Evolutionary conservation across 306 rosid genomes (phyloP).

Genomic region (Glycine soja): DNA sequence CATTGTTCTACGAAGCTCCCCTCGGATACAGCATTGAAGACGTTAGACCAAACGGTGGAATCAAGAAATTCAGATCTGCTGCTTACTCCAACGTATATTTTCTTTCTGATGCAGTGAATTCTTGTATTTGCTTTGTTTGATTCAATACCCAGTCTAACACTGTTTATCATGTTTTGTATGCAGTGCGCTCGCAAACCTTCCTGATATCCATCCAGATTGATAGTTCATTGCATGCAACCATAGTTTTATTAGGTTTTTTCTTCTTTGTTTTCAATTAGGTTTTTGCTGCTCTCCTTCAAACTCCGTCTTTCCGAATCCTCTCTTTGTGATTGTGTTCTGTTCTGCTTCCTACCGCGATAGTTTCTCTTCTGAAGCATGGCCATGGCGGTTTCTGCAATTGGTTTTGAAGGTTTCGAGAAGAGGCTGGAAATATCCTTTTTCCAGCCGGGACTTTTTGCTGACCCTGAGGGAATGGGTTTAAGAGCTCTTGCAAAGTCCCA

Average conservation of each 20-base stretch:
- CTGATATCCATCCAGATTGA: slow-evolving; percentile 50
- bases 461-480: slow-evolving; percentile 71
- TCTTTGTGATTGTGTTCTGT: slow-evolving; percentile 50
- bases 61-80: slow-evolving; percentile 90
- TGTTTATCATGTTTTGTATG: slow-evolving; percentile 31
- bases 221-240: slow-evolving; percentile 34
- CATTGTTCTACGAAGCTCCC: slow-evolving; percentile 82
- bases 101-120: too few relatives aligned
- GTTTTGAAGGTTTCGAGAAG: slow-evolving; percentile 78
- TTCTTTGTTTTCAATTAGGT: slow-evolving; percentile 39
- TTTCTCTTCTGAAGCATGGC: slow-evolving; percentile 43
- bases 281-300: slow-evolving; percentile 56
- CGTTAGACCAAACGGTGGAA: slow-evolving; percentile 86
- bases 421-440: slow-evolving; percentile 70
- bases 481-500: slow-evolving; percentile 63
- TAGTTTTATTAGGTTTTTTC: slow-evolving; percentile 40
- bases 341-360: neutral
- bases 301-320: slow-evolving; percentile 56
- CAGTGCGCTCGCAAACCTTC: slow-evolving; percentile 96
- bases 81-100: slow-evolving; percentile 84
- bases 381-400: slow-evolving; percentile 66
- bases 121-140: neutral
- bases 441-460: slow-evolving; percentile 61
- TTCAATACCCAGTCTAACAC: neutral
- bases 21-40: slow-evolving; percentile 91